These are phyloP conservation scores for Mycena epipterygia DNA, from an alignment of 768 basidiomycete genomes.

Conservation along the genomic window DNA sequence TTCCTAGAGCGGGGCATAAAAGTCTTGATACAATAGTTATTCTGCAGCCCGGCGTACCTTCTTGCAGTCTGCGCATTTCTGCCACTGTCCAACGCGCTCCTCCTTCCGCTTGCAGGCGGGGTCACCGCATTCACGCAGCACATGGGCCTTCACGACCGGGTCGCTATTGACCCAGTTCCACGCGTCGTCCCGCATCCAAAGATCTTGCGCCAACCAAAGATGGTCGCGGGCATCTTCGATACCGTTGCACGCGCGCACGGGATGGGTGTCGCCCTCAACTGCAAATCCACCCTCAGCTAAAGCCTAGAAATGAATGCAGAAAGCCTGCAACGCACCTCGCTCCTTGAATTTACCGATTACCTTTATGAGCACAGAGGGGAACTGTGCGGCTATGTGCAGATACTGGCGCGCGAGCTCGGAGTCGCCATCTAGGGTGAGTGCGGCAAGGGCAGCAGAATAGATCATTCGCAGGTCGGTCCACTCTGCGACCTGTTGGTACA, in stretches of 20 bases:
- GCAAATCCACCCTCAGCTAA: neutral
- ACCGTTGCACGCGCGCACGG: slow-evolving; percentile 47
- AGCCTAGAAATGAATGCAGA: neutral
- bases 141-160: slow-evolving; percentile 45
- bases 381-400: slow-evolving; percentile 51
- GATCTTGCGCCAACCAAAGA: slow-evolving; percentile 57
- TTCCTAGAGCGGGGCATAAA: neutral
- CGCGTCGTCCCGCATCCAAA: slow-evolving; percentile 57
- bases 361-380: slow-evolving; percentile 53
- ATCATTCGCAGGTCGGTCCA: slow-evolving; percentile 37
- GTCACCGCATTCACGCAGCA: slow-evolving; percentile 52
- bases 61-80: slow-evolving; percentile 24
- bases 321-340: slow-evolving; percentile 54
- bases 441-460: slow-evolving; percentile 59
- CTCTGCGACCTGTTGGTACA: slow-evolving; percentile 26
- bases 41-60: slow-evolving; percentile 1
- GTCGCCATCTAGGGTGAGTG: slow-evolving; percentile 58
- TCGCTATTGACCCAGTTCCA: slow-evolving; percentile 59
- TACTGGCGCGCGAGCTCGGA: slow-evolving; percentile 55
- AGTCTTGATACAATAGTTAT: neutral
- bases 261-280: slow-evolving; percentile 47
- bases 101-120: slow-evolving; percentile 48
- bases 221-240: slow-evolving; percentile 63
- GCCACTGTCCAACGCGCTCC: slow-evolving; percentile 47
- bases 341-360: slow-evolving; percentile 54